These are phyloP conservation scores for Bipolaris victoriae DNA, from an alignment of 2,329 filamentous ascomycete species.

Conservation along the genomic window DNA sequence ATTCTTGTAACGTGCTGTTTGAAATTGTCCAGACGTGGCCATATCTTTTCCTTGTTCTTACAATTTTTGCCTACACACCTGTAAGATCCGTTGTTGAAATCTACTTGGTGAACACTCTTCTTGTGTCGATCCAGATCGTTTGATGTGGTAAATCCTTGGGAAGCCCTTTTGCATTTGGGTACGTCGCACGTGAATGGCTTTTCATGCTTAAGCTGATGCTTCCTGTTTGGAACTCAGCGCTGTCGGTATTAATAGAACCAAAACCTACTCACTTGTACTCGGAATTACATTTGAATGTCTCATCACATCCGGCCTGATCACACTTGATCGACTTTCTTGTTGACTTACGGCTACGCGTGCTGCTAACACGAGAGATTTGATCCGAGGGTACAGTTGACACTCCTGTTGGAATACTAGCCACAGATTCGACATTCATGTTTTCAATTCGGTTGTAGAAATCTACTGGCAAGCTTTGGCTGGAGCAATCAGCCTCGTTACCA, in stretches of 20 bases:
- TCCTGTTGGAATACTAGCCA: constrained; percentile 21
- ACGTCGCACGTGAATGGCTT: constrained; percentile 70
- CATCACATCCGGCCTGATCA: background rate
- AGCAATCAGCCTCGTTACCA: constrained; percentile 35
- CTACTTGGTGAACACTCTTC: constrained; percentile 69
- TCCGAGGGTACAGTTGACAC: constrained; percentile 28
- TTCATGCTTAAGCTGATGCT: constrained; percentile 73
- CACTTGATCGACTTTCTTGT: background rate
- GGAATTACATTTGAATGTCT: constrained; percentile 43
- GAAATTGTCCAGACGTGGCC: constrained; percentile 87
- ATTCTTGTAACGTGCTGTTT: constrained; percentile 75
- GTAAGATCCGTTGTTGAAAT: constrained; percentile 53
- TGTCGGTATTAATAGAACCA: background rate
- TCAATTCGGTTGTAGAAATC: constrained; percentile 22
- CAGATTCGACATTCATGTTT: constrained; percentile 26
- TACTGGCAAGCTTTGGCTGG: constrained; percentile 30
- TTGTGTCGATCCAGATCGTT: constrained; percentile 85
- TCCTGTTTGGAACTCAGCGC: constrained; percentile 59
- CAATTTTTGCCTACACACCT: constrained; percentile 66
- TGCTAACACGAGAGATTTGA: constrained; percentile 34
- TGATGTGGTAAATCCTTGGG: constrained; percentile 74
- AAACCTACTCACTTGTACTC: constrained; percentile 45
- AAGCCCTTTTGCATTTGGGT: constrained; percentile 60
- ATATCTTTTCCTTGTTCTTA: constrained; percentile 68
- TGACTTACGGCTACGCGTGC: constrained; percentile 30